A percentile compares a stretch with the other conserved stretches of the same genome.
These are phyloP conservation scores for Sporothrix brasiliensis DNA, from an alignment of 2,329 filamentous ascomycete genomes.

Conservation along the genomic window DNA sequence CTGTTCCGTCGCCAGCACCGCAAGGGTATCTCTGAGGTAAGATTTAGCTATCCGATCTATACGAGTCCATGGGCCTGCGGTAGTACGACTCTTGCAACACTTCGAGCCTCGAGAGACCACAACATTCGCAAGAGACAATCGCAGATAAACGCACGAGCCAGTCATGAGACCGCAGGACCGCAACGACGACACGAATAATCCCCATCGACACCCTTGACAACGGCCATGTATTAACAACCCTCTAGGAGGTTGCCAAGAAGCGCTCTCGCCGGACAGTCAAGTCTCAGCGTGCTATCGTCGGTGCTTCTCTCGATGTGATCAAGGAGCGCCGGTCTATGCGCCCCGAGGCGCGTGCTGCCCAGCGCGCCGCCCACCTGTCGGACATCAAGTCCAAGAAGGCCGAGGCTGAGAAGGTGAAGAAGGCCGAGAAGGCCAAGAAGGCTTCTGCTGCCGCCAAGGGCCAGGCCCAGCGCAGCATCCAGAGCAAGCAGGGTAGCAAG, in stretches of 20 bases:
- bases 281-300: conserved; percentile 97
- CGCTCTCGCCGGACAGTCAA: conserved; percentile 97
- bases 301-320: conserved; percentile 99
- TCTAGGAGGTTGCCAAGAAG: conserved; percentile 99
- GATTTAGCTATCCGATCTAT: conserved; percentile 40
- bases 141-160: background rate
- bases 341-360: conserved; percentile 92
- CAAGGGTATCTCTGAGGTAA: conserved; percentile 99
- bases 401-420: conserved; percentile 86
- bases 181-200: background rate
- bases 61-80: background rate
- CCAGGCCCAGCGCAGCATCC: conserved; percentile 76
- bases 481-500: conserved; percentile 97
- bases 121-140: background rate
- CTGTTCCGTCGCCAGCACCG: conserved; percentile 98
- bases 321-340: conserved; percentile 96
- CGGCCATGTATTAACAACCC: conserved; percentile 34
- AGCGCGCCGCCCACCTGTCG: conserved; percentile 88
- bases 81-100: background rate
- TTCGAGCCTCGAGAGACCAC: background rate
- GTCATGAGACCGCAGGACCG: background rate
- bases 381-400: conserved; percentile 99
- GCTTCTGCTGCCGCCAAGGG: conserved; percentile 75
- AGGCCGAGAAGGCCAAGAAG: conserved; percentile 98
- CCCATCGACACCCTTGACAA: conserved; percentile 1